These are phyloP conservation scores for Yamadazyma scolyti DNA, from an alignment of 805 yeast genomes.

Conservation along the genomic window DNA sequence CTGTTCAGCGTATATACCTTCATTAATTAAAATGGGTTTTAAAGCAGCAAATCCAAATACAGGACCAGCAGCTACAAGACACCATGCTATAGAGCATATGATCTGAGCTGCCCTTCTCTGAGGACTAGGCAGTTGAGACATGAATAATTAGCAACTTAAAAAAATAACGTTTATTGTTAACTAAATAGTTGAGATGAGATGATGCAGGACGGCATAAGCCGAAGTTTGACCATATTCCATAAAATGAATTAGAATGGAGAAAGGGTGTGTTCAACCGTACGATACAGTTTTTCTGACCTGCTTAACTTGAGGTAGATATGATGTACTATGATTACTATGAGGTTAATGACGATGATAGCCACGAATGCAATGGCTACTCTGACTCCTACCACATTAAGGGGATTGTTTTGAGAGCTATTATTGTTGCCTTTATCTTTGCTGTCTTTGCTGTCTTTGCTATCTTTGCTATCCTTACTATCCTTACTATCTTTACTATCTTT, in stretches of 20 bases:
- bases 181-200: background rate
- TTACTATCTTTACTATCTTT: background rate
- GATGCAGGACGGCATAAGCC: background rate
- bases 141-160: background rate
- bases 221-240: background rate
- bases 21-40: conserved; percentile 73
- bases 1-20: conserved; percentile 67
- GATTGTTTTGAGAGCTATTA: background rate
- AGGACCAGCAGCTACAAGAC: conserved; percentile 88
- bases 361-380: conserved; percentile 31
- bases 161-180: too few relatives aligned
- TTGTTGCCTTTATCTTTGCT: conserved; percentile 1
- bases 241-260: conserved; percentile 27
- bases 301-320: conserved; percentile 31
- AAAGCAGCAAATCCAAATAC: conserved; percentile 95
- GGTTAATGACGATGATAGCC: conserved; percentile 31
- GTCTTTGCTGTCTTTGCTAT: background rate
- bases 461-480: conserved; percentile 1
- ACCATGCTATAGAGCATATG: conserved; percentile 77
- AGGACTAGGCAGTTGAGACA: conserved; percentile 4
- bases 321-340: conserved; percentile 34
- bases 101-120: conserved; percentile 49
- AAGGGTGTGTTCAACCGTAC: conserved; percentile 31
- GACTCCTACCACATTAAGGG: conserved; percentile 18
- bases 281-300: conserved; percentile 25